Evolutionary conservation across 2,329 filamentous ascomycete genomes (phyloP), one percentile per base, ranked within the genome.

Genomic region (Didymella sp.): DNA sequence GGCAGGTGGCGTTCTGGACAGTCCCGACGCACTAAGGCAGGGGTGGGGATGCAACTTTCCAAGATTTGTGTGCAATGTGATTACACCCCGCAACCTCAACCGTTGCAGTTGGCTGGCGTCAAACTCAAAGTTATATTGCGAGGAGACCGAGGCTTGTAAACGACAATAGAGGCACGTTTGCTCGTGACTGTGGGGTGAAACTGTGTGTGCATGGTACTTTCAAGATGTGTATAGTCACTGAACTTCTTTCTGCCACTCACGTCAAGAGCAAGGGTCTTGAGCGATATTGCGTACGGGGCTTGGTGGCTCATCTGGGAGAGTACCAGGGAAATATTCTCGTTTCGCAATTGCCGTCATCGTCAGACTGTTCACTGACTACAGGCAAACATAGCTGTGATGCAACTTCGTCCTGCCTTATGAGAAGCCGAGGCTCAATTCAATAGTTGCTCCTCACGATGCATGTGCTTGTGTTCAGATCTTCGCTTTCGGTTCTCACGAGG

Each of bases 241-340:
- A 24, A 21, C 4, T 33, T 25, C 24, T 6, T 6, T 24, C 25
- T 15, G 13, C 27, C 12, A 15, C 13, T 41, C 33, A 31, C 6
- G 11, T 31, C 25, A n/a, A 19, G 17, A 27, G 28, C 25, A 30
- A n/a, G 21, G 19, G 8, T 35, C 13, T 6, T 9, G 33, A 12
- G 21, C n/a, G 27, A 27, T 2, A 22, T 38, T 55, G 4, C 51
- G 44, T 49, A 43, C 2, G 38, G 19, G 44, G 38, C 44, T 55
- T 38, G 27, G 22, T 47, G 28, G 37, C 28, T n/a, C n/a, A 30
- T 17, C 4, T 13, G 13, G 13, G 25, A 33, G 17, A 11, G 2
- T 13, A 6, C 17, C 27, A 22, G 27, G 13, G 19, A n/a, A 11
- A 12, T 31, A 38, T 41, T 24, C 9, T 11, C 37, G 19, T 37